These are phyloP conservation scores for Lipomyces kockii DNA, from an alignment of 805 yeast species.

Conservation along the genomic window DNA sequence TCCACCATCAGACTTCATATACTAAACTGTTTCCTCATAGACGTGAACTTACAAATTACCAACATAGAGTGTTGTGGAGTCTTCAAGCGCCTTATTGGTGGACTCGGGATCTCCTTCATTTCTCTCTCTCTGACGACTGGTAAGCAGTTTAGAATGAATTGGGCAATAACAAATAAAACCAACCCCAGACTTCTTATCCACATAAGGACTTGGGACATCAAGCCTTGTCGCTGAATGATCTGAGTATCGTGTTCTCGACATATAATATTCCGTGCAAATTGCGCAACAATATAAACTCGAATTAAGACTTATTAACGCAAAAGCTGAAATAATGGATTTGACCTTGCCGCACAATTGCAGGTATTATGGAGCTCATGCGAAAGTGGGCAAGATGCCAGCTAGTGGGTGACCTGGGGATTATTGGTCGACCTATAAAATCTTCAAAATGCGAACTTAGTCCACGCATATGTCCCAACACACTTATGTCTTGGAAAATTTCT, in stretches of 20 bases:
- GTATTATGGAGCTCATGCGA: no score
- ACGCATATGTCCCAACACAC: no score
- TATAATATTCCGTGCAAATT: background rate
- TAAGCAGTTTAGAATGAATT: background rate
- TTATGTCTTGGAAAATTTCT: no score
- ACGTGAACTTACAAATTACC: slow-evolving; percentile 62
- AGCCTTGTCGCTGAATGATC: slow-evolving; percentile 23
- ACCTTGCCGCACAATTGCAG: no score
- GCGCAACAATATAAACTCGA: no score
- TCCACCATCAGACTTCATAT: background rate
- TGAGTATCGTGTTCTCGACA: background rate
- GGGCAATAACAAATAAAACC: background rate
- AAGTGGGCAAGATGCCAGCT: no score
- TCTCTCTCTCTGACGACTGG: slow-evolving; percentile 2
- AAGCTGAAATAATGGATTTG: no score
- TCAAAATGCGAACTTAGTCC: no score
- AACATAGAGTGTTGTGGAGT: slow-evolving; percentile 80
- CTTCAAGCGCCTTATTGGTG: slow-evolving; percentile 54
- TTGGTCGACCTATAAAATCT: no score
- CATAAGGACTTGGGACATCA: slow-evolving; percentile 32
- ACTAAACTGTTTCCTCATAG: background rate
- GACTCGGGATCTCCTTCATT: background rate
- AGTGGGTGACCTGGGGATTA: no score
- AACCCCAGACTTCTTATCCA: slow-evolving; percentile 26
- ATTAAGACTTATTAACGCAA: no score